These are phyloP conservation scores for Musa beccarii DNA, from an alignment of 176 grass and related monocot species.

Conservation along the genomic window DNA sequence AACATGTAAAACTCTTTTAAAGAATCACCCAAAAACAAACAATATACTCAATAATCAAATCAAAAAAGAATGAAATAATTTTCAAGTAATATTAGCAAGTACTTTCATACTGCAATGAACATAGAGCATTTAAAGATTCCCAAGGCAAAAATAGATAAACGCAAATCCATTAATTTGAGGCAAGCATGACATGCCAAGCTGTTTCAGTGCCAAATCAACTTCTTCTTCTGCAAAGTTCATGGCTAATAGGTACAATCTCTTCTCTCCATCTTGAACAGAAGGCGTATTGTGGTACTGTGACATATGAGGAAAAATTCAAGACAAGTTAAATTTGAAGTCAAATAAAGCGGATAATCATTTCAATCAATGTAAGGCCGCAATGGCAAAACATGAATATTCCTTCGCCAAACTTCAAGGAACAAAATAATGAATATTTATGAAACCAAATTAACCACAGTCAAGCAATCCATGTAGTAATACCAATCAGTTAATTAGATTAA, in stretches of 20 bases:
- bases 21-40: not conserved
- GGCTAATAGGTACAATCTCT: constrained; percentile 54
- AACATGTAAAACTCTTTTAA: not conserved
- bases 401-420: no score
- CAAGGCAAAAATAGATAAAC: not conserved
- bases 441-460: no score
- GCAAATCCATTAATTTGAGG: not conserved
- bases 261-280: constrained; percentile 38
- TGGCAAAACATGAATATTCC: no score
- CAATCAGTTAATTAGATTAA: no score
- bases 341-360: no score
- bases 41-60: not conserved
- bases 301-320: not conserved
- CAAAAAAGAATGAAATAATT: not conserved
- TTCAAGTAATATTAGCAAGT: not conserved
- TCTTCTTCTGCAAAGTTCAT: constrained; percentile 77
- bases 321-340: not conserved
- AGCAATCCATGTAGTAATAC: no score
- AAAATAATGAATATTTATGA: no score
- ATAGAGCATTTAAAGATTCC: not conserved
- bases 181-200: constrained; percentile 48
- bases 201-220: constrained; percentile 58
- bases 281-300: constrained; percentile 27
- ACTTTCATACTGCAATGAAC: not conserved
- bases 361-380: no score